Evolutionary conservation across 257 asterid genomes (phyloP), one percentile per base, ranked within the genome.

Genomic region (Solanum etuberosum): DNA sequence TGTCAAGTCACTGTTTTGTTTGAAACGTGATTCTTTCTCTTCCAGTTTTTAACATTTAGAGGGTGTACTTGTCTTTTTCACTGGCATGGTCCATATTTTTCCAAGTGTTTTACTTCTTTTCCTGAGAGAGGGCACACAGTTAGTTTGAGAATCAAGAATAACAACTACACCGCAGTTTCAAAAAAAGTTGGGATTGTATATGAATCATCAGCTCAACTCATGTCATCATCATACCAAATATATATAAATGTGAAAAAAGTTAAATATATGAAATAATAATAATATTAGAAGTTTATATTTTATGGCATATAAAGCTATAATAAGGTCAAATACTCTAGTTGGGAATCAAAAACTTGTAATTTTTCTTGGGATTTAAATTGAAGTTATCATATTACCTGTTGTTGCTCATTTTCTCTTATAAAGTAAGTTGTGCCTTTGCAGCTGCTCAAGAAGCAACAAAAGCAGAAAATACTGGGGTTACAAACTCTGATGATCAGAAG

Each of bases 361-460:
- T 76, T 37, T n/a, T 76, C 35, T 80, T 46, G 67, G 67, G 68
- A 48, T 80, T 80, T 80, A 63, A 80, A 46, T 29, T 80, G 42
- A 80, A 48, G 71, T 37, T 67, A 37, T 86, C 40, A 48, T 48
- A 80, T 11, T 46, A 11, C 67, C 29, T 80, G 14, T 46, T 80
- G 42, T 48, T 43, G 67, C 67, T 80, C 67, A 27, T 80, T 29
- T 43, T 48, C 85, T 80, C 42, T 21, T 46, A 46, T 46, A 29
- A 80, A 80, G 85, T 31, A 51, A 71, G 38, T 73, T 73, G 65
- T 86, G 48, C 87, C 87, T 83, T 85, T 94, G 91, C 96, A 97
- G 98, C 98, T 91, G 98, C 98, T 90, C 93, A 91, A 57, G 92
- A 90, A 40, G 83, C 94, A 87, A 90, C 97, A 85, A 90, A 93